Conservation (phyloP, 2,329 filamentous ascomycete species). For the Fusarium continuum region DNA sequence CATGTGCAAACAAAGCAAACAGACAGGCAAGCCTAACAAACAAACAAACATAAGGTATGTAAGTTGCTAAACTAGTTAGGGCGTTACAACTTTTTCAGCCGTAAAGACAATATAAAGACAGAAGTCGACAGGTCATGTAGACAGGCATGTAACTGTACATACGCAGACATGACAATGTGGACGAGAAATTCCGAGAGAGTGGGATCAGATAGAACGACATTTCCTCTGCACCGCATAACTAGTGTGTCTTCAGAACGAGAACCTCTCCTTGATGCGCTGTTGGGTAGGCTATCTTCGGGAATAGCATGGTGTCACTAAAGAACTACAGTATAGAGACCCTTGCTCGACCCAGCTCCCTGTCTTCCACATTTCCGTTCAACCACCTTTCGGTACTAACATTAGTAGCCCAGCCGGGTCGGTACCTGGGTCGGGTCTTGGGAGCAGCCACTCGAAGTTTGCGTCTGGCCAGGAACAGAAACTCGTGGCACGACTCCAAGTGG, state of each 20-base stretch:
- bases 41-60: background rate
- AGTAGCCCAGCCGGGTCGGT: slow-evolving; percentile 24
- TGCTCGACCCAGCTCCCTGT: slow-evolving; percentile 36
- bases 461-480: background rate
- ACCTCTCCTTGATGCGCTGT: background rate
- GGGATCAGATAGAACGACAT: slow-evolving; percentile 5
- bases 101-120: background rate
- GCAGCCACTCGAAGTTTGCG: background rate
- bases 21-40: background rate
- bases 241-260: background rate
- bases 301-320: slow-evolving; percentile 8
- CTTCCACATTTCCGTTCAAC: slow-evolving; percentile 37
- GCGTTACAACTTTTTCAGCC: background rate
- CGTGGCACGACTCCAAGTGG: background rate
- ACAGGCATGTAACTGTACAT: background rate
- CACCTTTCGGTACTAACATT: slow-evolving; percentile 23
- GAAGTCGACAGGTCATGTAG: slow-evolving; percentile 8
- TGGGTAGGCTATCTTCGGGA: background rate
- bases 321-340: slow-evolving; percentile 20
- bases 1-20: background rate
- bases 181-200: slow-evolving; percentile 22
- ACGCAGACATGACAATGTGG: no score
- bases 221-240: background rate
- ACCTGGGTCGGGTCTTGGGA: slow-evolving; percentile 20
- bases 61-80: background rate